phyloP scores from a whole-genome alignment of 805 yeast genomes.

The Brettanomyces bruxellensis region DNA sequence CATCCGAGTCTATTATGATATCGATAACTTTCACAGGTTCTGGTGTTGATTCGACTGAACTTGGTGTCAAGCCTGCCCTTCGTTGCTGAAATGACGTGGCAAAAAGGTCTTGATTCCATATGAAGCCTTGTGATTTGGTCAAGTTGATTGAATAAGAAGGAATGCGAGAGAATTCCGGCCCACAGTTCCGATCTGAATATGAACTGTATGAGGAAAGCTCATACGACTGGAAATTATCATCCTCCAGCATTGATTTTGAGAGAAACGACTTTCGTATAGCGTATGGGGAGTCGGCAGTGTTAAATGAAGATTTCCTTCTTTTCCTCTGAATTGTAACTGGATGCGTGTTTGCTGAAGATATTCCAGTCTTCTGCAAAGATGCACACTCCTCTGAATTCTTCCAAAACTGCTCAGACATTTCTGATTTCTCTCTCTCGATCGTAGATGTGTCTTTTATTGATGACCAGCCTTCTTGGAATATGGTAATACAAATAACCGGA shows the following conservation, averaged over 20 bases:
- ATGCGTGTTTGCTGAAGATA: too few relatives aligned
- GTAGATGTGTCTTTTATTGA: too few relatives aligned
- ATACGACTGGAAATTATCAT: constrained; percentile 47
- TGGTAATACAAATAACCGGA: too few relatives aligned
- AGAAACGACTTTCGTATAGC: constrained; percentile 48
- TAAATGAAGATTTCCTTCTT: constrained; percentile 23
- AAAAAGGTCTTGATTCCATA: constrained; percentile 70
- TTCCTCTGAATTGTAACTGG: constrained; percentile 4
- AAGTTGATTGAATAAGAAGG: constrained; percentile 36
- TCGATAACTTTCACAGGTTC: constrained; percentile 18
- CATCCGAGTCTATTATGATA: constrained; percentile 13
- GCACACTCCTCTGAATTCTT: too few relatives aligned
- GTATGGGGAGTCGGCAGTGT: constrained; percentile 40
- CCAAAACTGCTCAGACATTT: too few relatives aligned
- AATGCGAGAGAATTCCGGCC: constrained; percentile 10
- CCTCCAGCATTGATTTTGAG: constrained; percentile 46
- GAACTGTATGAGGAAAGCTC: constrained; percentile 27
- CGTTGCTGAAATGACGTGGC: constrained; percentile 62
- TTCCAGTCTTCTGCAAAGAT: too few relatives aligned
- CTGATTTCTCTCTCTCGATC: too few relatives aligned
- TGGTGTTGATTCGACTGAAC: constrained; percentile 13
- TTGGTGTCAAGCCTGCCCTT: constrained; percentile 26
- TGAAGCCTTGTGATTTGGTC: constrained; percentile 62
- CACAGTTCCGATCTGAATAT: background rate
- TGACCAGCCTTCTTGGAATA: too few relatives aligned